These are phyloP conservation scores for Backusella westeae DNA, from an alignment of 192 early-diverging fungal species.

Conservation along the genomic window DNA sequence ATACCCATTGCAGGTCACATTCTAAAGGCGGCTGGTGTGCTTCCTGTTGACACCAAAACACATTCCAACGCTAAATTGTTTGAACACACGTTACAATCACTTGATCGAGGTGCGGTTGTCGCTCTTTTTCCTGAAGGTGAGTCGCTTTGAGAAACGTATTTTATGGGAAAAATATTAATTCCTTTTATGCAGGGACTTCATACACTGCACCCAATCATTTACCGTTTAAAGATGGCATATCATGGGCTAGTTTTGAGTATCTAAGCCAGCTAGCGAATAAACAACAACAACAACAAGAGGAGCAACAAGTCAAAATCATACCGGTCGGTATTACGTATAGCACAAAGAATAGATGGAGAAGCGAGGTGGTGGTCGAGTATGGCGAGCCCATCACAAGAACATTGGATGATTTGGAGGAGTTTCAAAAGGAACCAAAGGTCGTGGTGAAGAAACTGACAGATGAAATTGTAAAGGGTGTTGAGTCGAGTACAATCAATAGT, in stretches of 20 bases:
- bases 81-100: constrained; percentile 38
- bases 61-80: constrained; percentile 46
- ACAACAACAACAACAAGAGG: background rate
- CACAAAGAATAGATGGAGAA: constrained; percentile 37
- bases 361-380: constrained; percentile 39
- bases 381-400: constrained; percentile 38
- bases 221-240: constrained; percentile 48
- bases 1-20: constrained; percentile 35
- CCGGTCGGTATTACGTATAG: constrained; percentile 40
- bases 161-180: background rate
- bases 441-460: constrained; percentile 44
- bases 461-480: constrained; percentile 34
- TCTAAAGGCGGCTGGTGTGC: constrained; percentile 35
- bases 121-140: constrained; percentile 53
- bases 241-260: constrained; percentile 46
- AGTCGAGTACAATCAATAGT: constrained; percentile 46
- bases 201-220: constrained; percentile 45
- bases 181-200: constrained; percentile 33
- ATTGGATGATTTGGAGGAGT: constrained; percentile 31
- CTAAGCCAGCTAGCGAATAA: constrained; percentile 18
- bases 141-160: background rate
- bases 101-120: constrained; percentile 40
- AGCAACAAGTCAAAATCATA: constrained; percentile 18
- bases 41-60: constrained; percentile 48
- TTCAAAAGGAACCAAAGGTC: constrained; percentile 31